Evolutionary conservation across 768 basidiomycete species (phyloP), one percentile per base, ranked within the genome.

Genomic region (Symmetrospora coprosmae): DNA sequence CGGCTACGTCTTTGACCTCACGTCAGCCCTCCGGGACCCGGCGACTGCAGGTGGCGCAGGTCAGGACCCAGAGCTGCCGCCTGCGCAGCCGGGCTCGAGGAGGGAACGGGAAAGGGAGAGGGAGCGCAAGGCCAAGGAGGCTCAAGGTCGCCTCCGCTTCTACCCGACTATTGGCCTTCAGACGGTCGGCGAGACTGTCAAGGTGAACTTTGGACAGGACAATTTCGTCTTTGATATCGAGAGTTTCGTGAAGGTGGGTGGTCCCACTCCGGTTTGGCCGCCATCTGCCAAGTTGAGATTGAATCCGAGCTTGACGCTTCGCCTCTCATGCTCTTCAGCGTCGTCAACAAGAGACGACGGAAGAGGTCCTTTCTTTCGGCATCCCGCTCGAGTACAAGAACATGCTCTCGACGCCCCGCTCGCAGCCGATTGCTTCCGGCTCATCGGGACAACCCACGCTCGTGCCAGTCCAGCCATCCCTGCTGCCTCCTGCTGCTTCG

Each of bases 181-280:
- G 49, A 84, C 89, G 67, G 74, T 77, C 0, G 80, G 80, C 33
- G 92, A 97, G 72, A 76, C 80, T 13, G 74, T 96, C 37, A 80
- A 81, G 33, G 83, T 83, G 68, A 96, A 97, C 74, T 91, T 97
- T 71, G 88, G 88, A 27, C 82, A 83, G 69, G 81, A 80, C 8
- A 78, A 82, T 2, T 97, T 96, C 79, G 79, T 77, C 66, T 96
- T 81, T 71, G 90, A 94, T 72, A 92, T 97, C 69, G 86, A 90
- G 56, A 80, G 82, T 47, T 81, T 91, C 67, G 84, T 58, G 6
- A 43, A 46, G 25, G 55, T 58, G 31, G 46, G 41, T 31, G 5
- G 4, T 27, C 13, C 16, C 13, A 9, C 13, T 21, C 17, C 11
- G 9, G 45, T 52, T 40, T 9, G 8, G 51, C 37, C 19, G 19